Evolutionary conservation across 768 basidiomycete genomes (phyloP), one percentile per base, ranked within the genome.

Genomic region (Gelatoporia subvermispora): DNA sequence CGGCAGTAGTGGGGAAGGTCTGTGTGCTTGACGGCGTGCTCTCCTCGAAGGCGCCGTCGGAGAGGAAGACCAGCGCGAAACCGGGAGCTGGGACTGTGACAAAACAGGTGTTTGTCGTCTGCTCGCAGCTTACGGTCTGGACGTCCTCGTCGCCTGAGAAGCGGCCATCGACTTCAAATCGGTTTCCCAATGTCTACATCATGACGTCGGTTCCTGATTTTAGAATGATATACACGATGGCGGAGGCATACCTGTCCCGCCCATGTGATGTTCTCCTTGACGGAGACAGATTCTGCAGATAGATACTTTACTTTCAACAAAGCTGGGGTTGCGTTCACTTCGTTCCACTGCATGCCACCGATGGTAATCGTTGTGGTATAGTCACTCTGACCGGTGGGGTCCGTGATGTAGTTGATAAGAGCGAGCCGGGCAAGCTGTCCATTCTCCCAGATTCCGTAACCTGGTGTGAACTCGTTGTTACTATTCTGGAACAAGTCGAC

Each of bases 41-140:
- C 35, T 72, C 73, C 1, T 63, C 49, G 37, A 72, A 57, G 3
- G 75, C 72, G 25, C 61, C 46, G 40, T 72, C 63, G 3, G 68
- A 75, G 37, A 92, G 68, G 71, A 87, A 88, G 49, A 91, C 85
- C 37, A 91, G 71, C 1, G 87, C 87, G 51, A 85, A 82, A 34
- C 78, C 79, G 0, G 89, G 88, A 0, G 87, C 84, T 36, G 77
- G 75, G 41, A 91, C 77, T 13, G 72, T 73, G 43, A 90, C 69
- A 25, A 65, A 55, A 63, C 88, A 91, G 1, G 68, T 68, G 57
- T 79, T 77, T 50, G 67, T 66, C 8, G 62, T 61, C 34, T 70
- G 65, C 60, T 85, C 74, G 57, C 89, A 93, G 16, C 63, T 57
- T 23, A 90, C 72, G 1, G 77, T 82, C 52, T 76, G 68, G 16